A percentile compares a stretch with the other conserved stretches of the same genome.
These are phyloP conservation scores for Teratosphaeria gauchensis DNA, from an alignment of 2,329 filamentous ascomycete genomes.

Conservation along the genomic window DNA sequence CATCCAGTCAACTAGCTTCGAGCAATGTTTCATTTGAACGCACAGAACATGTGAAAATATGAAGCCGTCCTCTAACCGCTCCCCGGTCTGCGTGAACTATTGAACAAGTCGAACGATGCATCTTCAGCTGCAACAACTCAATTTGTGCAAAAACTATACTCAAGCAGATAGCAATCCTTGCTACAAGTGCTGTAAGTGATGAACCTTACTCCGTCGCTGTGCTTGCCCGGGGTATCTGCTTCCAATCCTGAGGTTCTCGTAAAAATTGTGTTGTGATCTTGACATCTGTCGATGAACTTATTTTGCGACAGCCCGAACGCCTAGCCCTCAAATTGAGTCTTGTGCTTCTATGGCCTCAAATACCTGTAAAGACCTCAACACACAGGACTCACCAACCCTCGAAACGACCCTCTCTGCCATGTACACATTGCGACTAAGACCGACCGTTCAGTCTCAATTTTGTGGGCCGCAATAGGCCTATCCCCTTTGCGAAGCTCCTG, in stretches of 20 bases:
- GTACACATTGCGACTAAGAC: neutral
- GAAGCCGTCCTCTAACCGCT: neutral
- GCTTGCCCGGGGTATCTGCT: neutral
- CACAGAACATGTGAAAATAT: neutral
- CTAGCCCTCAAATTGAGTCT: neutral
- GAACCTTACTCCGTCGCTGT: neutral
- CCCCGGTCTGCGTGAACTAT: neutral
- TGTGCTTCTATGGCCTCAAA: neutral
- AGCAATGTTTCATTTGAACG: neutral
- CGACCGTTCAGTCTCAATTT: neutral
- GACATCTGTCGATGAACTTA: neutral
- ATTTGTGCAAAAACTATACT: neutral
- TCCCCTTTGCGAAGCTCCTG: neutral
- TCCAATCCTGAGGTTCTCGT: neutral
- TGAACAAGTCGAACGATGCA: neutral
- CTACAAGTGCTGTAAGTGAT: neutral
- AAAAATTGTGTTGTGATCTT: neutral
- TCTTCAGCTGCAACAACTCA: neutral
- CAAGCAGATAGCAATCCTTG: neutral
- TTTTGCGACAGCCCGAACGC: neutral
- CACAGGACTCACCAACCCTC: neutral
- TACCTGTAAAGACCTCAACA: neutral
- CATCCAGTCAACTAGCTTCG: neutral
- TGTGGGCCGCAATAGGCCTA: neutral
- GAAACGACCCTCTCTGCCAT: neutral